Percentiles rank a stretch among this genome's conserved stretches.
Evolutionary conservation across 129 eudicot species (phyloP).

Genomic region (Glebionis coronaria): DNA sequence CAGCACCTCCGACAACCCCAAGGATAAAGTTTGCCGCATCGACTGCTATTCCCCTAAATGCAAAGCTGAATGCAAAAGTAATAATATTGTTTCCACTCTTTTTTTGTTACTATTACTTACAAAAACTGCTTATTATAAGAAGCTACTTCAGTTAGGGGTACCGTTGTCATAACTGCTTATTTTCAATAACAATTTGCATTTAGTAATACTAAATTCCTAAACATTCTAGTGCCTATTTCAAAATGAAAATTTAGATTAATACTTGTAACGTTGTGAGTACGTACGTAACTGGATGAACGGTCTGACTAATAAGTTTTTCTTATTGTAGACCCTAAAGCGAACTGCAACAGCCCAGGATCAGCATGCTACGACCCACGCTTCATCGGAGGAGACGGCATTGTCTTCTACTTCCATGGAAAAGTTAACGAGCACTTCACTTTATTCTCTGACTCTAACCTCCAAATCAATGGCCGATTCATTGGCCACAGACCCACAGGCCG

Average conservation of each 20-base stretch:
- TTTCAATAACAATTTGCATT: too few relatives aligned
- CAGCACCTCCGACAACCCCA: constrained; percentile 28
- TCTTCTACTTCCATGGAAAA: constrained; percentile 75
- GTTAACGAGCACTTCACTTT: constrained; percentile 63
- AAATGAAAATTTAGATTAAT: too few relatives aligned
- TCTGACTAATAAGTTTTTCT: too few relatives aligned
- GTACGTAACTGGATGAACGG: too few relatives aligned
- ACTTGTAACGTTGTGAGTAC: too few relatives aligned
- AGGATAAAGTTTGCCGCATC: constrained; percentile 40
- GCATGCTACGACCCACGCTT: constrained; percentile 75
- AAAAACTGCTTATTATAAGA: neutral
- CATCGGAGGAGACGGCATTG: constrained; percentile 69
- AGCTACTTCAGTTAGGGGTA: too few relatives aligned
- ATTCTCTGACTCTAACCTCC: constrained; percentile 63
- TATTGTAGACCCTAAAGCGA: constrained; percentile 43
- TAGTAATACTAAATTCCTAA: too few relatives aligned
- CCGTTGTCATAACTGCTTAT: too few relatives aligned
- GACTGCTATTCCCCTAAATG: constrained; percentile 45
- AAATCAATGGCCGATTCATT: constrained; percentile 73
- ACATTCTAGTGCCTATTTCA: too few relatives aligned
- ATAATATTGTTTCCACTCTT: neutral
- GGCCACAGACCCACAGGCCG: constrained; percentile 63
- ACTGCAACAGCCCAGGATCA: constrained; percentile 58
- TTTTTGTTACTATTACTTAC: neutral
- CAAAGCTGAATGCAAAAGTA: constrained; percentile 36